Conservation (phyloP, 2,329 filamentous ascomycete species). For the Epichloe elymi region DNA sequence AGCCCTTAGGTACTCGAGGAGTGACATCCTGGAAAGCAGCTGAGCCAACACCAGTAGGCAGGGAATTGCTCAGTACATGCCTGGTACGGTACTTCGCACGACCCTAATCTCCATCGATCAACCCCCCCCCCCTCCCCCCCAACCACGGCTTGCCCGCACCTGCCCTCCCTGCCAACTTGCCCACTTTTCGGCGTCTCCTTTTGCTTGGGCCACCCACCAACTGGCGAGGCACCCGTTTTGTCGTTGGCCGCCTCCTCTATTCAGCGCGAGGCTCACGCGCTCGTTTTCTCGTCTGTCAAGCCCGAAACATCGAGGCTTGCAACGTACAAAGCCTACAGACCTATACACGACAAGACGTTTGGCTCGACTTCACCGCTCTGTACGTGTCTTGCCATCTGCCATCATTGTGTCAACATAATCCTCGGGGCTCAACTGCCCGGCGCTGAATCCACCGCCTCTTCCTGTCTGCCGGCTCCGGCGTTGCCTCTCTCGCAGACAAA, state of each 20-base stretch:
- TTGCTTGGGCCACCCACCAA: background rate
- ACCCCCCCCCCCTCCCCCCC: background rate
- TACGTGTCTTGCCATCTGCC: background rate
- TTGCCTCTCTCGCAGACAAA: slow-evolving; percentile 3
- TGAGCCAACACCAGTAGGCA: too few species aligned
- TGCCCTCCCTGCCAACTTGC: background rate
- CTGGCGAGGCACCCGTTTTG: background rate
- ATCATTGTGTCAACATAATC: background rate
- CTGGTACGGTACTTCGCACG: background rate
- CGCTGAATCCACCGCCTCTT: background rate
- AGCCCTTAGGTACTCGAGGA: background rate
- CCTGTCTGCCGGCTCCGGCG: slow-evolving; percentile 7
- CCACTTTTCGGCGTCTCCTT: slow-evolving; percentile 7
- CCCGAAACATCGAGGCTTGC: slow-evolving; percentile 1
- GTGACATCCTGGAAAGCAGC: too few species aligned
- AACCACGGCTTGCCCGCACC: background rate
- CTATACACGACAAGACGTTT: background rate
- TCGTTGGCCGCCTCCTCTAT: slow-evolving; percentile 2
- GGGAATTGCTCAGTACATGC: background rate
- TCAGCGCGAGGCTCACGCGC: slow-evolving; percentile 9
- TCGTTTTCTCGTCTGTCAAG: slow-evolving; percentile 1
- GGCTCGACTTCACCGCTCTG: background rate
- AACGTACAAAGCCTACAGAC: background rate
- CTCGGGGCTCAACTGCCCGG: slow-evolving; percentile 3
- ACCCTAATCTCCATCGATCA: too few species aligned